Evolutionary conservation across 1,284 basidiomycete genomes (phyloP).

Genomic region (Malassezia obtusa): DNA sequence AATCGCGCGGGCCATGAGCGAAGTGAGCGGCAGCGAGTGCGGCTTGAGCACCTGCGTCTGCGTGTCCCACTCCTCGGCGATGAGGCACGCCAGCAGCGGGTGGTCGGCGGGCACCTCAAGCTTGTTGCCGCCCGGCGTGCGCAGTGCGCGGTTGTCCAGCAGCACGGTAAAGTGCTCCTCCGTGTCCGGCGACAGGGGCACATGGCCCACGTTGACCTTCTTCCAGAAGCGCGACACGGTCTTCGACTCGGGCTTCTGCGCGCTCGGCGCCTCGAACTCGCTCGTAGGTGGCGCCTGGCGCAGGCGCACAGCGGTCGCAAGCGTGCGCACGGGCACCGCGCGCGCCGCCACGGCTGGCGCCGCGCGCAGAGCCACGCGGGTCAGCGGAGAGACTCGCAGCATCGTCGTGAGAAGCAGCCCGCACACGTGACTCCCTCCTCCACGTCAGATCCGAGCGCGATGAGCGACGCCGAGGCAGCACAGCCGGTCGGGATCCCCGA

Average conservation of each 20-base stretch:
- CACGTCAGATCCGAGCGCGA: neutral
- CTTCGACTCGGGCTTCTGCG: constrained; percentile 14
- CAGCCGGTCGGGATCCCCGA: neutral
- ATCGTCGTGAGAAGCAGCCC: neutral
- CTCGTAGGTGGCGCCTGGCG: constrained; percentile 1
- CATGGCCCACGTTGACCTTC: constrained; percentile 15
- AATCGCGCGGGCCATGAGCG: constrained; percentile 74
- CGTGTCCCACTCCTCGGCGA: constrained; percentile 92
- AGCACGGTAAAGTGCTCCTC: constrained; percentile 52
- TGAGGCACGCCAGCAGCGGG: constrained; percentile 65
- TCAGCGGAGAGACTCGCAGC: neutral
- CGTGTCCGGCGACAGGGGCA: neutral
- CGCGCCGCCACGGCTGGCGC: neutral
- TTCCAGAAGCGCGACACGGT: constrained; percentile 35
- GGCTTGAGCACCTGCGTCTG: constrained; percentile 77
- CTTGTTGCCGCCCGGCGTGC: constrained; percentile 71
- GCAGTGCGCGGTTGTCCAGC: constrained; percentile 73
- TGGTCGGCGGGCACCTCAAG: constrained; percentile 65
- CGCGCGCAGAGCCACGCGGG: neutral
- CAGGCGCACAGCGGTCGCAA: neutral
- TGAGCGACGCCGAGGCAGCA: neutral
- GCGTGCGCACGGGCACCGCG: neutral
- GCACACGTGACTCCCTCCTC: neutral
- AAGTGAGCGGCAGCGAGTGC: constrained; percentile 87
- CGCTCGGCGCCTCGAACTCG: neutral